phyloP scores from a whole-genome alignment of 768 basidiomycete species.

The Leccinum sublutescens region DNA sequence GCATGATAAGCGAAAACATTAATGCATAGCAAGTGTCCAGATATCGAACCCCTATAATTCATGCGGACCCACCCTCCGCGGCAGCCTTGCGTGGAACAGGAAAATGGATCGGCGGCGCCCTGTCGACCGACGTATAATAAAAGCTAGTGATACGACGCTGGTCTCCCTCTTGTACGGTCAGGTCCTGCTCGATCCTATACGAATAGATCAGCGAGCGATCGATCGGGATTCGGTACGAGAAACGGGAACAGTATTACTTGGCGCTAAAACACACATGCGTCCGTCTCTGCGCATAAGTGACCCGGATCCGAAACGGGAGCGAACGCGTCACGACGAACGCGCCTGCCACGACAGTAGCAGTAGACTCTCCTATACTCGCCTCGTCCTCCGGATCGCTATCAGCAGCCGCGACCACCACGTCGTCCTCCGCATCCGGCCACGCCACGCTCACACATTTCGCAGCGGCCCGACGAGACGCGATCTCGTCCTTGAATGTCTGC shows the following conservation, averaged over 20 bases:
- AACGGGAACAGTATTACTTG: slow-evolving; percentile 22
- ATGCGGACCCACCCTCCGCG: not conserved
- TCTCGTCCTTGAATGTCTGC: slow-evolving; percentile 28
- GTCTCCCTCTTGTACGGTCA: slow-evolving; percentile 15
- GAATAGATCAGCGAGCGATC: not conserved
- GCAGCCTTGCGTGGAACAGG: slow-evolving; percentile 9
- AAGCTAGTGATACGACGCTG: slow-evolving; percentile 35
- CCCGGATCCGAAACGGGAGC: slow-evolving; percentile 42
- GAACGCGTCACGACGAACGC: slow-evolving; percentile 38
- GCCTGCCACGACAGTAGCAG: slow-evolving; percentile 38
- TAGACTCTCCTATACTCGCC: too few relatives aligned
- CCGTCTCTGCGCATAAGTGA: slow-evolving; percentile 33
- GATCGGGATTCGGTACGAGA: not conserved
- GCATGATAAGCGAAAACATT: not conserved
- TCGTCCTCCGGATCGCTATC: not conserved
- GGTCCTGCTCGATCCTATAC: slow-evolving; percentile 27
- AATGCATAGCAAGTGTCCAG: not conserved
- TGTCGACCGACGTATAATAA: slow-evolving; percentile 33
- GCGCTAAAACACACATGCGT: slow-evolving; percentile 40
- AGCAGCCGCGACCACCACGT: not conserved
- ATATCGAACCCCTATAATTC: not conserved
- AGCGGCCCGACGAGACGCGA: slow-evolving; percentile 21
- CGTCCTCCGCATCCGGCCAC: slow-evolving; percentile 32
- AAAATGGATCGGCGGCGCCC: slow-evolving; percentile 35
- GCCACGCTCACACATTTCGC: slow-evolving; percentile 24